These are phyloP conservation scores for Globisporangium takayamanum DNA, from an alignment of 352 stramenopile species.

Conservation along the genomic window DNA sequence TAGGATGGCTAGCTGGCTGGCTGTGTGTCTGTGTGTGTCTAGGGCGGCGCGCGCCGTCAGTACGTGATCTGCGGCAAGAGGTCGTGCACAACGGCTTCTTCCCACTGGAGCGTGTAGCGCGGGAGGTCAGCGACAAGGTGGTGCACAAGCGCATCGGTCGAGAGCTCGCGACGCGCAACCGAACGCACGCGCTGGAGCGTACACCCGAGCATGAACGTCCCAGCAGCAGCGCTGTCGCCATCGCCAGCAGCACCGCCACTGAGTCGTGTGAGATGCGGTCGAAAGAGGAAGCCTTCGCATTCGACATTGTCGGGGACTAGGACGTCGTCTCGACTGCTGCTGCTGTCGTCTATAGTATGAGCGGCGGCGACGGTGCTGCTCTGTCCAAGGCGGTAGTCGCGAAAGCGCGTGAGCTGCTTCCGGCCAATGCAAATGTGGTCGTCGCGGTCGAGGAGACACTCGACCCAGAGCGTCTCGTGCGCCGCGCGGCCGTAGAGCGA, in stretches of 20 bases:
- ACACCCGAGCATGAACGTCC: conserved; percentile 23
- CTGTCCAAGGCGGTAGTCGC: conserved; percentile 13
- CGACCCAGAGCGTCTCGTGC: conserved; percentile 29
- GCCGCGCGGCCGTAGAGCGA: conserved; percentile 13
- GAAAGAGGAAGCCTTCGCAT: conserved; percentile 23
- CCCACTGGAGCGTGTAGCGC: conserved; percentile 32
- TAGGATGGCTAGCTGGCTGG: too few species aligned
- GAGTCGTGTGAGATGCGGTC: conserved; percentile 14
- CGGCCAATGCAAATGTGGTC: conserved; percentile 34
- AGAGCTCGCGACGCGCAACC: conserved; percentile 16
- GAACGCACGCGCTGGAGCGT: conserved; percentile 35
- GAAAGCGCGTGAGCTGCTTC: conserved; percentile 37
- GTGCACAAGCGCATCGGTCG: conserved; percentile 19
- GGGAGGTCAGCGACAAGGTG: conserved; percentile 34
- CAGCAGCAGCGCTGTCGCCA: conserved; percentile 5
- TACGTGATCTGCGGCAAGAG: conserved; percentile 19
- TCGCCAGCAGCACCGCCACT: not conserved
- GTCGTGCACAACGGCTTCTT: conserved; percentile 37
- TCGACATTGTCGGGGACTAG: not conserved
- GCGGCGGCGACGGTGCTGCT: not conserved
- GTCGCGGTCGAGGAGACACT: conserved; percentile 34
- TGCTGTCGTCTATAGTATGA: conserved; percentile 8
- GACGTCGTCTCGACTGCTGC: not conserved
- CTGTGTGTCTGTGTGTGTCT: not conserved
- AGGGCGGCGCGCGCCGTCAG: not conserved